Evolutionary conservation across 2,329 filamentous ascomycete species (phyloP).

Genomic region (Claviceps capensis): DNA sequence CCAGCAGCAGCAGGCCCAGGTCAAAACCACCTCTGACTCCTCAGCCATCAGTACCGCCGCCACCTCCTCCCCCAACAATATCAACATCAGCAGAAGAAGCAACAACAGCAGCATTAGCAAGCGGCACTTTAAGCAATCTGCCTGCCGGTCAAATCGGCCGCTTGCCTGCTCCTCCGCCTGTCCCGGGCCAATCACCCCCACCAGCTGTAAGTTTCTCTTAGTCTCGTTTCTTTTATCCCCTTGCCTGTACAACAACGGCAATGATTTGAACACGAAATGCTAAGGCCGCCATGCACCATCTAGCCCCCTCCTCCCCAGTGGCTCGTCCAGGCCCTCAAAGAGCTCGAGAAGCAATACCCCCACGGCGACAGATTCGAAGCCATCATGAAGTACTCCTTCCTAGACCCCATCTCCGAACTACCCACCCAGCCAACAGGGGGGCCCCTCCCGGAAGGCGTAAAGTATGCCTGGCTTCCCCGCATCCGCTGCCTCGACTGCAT

Average conservation of each 20-base stretch:
- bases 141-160: slow-evolving; percentile 48
- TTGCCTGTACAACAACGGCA: neutral
- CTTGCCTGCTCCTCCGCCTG: slow-evolving; percentile 51
- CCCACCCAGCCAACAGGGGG: slow-evolving; percentile 41
- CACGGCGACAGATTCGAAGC: slow-evolving; percentile 70
- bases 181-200: slow-evolving; percentile 40
- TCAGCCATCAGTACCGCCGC: slow-evolving; percentile 6
- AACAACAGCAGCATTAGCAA: slow-evolving; percentile 13
- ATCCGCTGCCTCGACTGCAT: slow-evolving; percentile 89
- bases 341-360: slow-evolving; percentile 58
- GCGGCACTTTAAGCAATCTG: slow-evolving; percentile 22
- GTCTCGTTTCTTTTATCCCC: neutral
- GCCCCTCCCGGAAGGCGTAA: slow-evolving; percentile 46
- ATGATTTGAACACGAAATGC: too few relatives aligned
- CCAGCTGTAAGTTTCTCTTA: slow-evolving; percentile 41
- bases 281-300: neutral
- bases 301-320: slow-evolving; percentile 78
- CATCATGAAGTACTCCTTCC: slow-evolving; percentile 77
- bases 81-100: too few relatives aligned
- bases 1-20: slow-evolving; percentile 15
- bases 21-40: slow-evolving; percentile 25
- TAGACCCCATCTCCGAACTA: slow-evolving; percentile 57
- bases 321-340: slow-evolving; percentile 61
- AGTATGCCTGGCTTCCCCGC: slow-evolving; percentile 73
- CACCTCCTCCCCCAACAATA: too few relatives aligned